A percentile compares a stretch with the other conserved stretches of the same genome.
Conservation (phyloP, 371 early-diverging fungal genomes). For the Entomophthora muscae region DNA sequence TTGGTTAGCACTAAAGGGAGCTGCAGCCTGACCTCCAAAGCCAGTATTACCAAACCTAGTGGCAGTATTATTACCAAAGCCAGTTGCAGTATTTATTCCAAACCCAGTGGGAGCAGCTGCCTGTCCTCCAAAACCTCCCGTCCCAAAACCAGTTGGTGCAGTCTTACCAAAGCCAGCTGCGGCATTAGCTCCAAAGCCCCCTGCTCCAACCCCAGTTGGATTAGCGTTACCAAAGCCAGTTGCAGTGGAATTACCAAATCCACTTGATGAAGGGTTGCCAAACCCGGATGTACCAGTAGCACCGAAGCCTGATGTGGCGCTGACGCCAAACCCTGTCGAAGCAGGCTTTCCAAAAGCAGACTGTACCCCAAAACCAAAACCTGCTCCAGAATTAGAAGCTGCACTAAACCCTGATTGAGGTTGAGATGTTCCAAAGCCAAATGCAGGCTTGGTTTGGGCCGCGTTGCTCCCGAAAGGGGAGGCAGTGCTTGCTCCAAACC, state of each 20-base stretch:
- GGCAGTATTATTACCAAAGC: too few species aligned
- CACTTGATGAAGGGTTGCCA: too few species aligned
- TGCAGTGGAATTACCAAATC: too few species aligned
- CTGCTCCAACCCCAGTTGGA: too few species aligned
- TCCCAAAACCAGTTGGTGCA: neutral
- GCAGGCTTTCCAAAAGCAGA: neutral
- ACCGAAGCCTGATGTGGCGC: too few species aligned
- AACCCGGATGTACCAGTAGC: too few species aligned
- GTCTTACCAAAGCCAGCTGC: neutral
- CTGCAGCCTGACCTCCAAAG: too few species aligned
- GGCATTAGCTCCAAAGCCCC: neutral
- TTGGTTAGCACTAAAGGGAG: too few species aligned
- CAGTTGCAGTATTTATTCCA: too few species aligned
- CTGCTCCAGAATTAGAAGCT: neutral
- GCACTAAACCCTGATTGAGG: neutral
- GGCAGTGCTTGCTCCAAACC: neutral
- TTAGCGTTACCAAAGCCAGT: too few species aligned
- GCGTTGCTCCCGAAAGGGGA: neutral
- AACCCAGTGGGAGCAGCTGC: too few species aligned
- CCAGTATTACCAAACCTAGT: too few species aligned
- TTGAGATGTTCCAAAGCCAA: conserved; percentile 3
- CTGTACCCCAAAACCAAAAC: neutral
- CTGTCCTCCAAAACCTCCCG: neutral
- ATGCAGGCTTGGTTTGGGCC: neutral
- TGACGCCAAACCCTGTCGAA: neutral